A percentile compares a stretch with the other conserved stretches of the same genome.
Conservation (phyloP, 306 rosid genomes). For the Dalbergia cultrata region DNA sequence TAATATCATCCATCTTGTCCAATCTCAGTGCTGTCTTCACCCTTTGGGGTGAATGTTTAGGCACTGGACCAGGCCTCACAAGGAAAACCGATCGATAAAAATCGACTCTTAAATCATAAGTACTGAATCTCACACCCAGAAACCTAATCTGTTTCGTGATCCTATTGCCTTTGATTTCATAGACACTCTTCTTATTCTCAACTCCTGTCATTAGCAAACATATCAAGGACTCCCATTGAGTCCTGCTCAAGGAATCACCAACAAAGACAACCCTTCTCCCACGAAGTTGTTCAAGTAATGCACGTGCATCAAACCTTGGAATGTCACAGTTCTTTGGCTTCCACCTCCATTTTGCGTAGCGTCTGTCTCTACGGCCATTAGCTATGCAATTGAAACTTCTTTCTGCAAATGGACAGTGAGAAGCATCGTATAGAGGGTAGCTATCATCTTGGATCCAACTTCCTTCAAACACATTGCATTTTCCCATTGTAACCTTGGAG, state of each 20-base stretch:
- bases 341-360: constrained; percentile 86
- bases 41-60: constrained; percentile 69
- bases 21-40: constrained; percentile 76
- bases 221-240: constrained; percentile 96
- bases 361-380: constrained; percentile 79
- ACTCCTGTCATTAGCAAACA: constrained; percentile 88
- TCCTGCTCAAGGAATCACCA: constrained; percentile 91
- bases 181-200: constrained; percentile 77
- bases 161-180: constrained; percentile 75
- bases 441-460: constrained; percentile 74
- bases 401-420: constrained; percentile 79
- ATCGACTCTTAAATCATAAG: constrained; percentile 70
- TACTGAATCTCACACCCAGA: constrained; percentile 68
- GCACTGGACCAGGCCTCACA: constrained; percentile 66
- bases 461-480: constrained; percentile 83
- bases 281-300: constrained; percentile 67
- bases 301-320: constrained; percentile 67
- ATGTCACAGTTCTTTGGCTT: constrained; percentile 77
- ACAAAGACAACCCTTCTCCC: constrained; percentile 90
- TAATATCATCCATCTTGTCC: constrained; percentile 77
- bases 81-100: constrained; percentile 87
- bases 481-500: constrained; percentile 43
- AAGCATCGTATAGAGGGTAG: constrained; percentile 86
- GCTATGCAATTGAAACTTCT: constrained; percentile 82
- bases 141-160: constrained; percentile 77